These are phyloP conservation scores for Bipolaris sorokiniana DNA, from an alignment of 2,329 filamentous ascomycete genomes.

Conservation along the genomic window DNA sequence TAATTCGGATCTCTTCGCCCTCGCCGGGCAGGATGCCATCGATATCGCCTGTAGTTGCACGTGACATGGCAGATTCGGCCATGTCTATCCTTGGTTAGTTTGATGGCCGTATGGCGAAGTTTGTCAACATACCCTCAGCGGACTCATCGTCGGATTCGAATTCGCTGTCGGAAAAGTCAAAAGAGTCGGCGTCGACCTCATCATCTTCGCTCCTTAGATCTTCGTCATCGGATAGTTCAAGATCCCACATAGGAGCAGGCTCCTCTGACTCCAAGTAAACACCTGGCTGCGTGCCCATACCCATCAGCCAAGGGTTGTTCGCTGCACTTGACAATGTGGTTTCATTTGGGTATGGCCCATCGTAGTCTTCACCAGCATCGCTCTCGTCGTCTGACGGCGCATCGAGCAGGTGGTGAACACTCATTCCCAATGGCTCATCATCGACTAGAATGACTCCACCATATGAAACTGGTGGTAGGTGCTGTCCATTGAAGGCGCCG, in stretches of 20 bases:
- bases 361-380: constrained; percentile 49
- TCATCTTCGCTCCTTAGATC: constrained; percentile 51
- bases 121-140: constrained; percentile 26
- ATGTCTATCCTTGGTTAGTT: constrained; percentile 21
- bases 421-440: constrained; percentile 87
- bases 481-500: constrained; percentile 84
- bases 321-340: constrained; percentile 53
- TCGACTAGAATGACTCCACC: constrained; percentile 88
- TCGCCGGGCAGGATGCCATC: constrained; percentile 76
- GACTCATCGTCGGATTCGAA: constrained; percentile 43
- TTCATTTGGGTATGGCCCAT: constrained; percentile 33
- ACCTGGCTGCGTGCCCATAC: constrained; percentile 46
- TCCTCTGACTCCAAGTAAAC: constrained; percentile 40
- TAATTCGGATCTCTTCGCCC: constrained; percentile 79
- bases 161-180: constrained; percentile 66
- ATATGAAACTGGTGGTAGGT: constrained; percentile 88
- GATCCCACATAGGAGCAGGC: constrained; percentile 43
- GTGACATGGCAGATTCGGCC: constrained; percentile 37
- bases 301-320: constrained; percentile 45
- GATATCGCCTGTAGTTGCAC: constrained; percentile 67
- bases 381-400: constrained; percentile 61
- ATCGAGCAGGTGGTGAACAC: constrained; percentile 95
- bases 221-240: constrained; percentile 62
- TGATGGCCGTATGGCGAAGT: not conserved
- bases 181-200: constrained; percentile 41